Evolutionary conservation across 306 rosid genomes (phyloP), one percentile per base, ranked within the genome.

Genomic region (Vigna angularis): DNA sequence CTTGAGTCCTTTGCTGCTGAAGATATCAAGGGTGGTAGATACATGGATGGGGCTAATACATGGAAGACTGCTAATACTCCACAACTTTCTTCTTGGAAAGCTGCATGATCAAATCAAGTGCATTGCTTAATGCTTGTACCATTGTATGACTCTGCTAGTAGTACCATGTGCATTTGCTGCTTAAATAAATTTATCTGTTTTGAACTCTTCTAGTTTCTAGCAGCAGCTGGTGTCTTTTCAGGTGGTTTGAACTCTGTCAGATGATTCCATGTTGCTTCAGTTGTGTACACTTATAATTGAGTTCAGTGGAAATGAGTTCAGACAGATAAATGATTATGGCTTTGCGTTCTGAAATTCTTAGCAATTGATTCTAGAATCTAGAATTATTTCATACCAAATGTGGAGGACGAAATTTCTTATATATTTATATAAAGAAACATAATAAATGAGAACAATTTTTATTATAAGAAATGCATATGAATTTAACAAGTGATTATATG

Each of bases 61-160:
- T 91, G 90, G 90, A 81, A 58, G 77, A 38, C 73, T 1, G 81
- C 88, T 12, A 90, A 86, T 10, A 91, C 93, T 32, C 91, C 96
- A 4, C 87, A 83, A 16, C 81, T 84, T 38, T 87, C 91, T 73
- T 85, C 90, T 3, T 89, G 87, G 90, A 78, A 88, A 73, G 57
- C 51, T 57, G 2, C 11, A 1, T 82, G 42, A 75, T 44, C 8
- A 62, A 52, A 26, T 26, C 28, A 26, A 26, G 40, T 52, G 38
- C 52, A 34, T 36, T 63, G 49, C 48, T 51, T 48, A 69, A 64
- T 64, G 70, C 48, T 63, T 9, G n/a, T 49, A 15, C 16, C 4
- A 5, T n/a, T 47, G 8, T 38, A 9, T 24, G 65, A 20, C 30
- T 13, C 3, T 26, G 22, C 7, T 38, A 26, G 28, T 26, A 20